These are phyloP conservation scores for Phaffia australis DNA, from an alignment of 768 basidiomycete species.

Conservation along the genomic window DNA sequence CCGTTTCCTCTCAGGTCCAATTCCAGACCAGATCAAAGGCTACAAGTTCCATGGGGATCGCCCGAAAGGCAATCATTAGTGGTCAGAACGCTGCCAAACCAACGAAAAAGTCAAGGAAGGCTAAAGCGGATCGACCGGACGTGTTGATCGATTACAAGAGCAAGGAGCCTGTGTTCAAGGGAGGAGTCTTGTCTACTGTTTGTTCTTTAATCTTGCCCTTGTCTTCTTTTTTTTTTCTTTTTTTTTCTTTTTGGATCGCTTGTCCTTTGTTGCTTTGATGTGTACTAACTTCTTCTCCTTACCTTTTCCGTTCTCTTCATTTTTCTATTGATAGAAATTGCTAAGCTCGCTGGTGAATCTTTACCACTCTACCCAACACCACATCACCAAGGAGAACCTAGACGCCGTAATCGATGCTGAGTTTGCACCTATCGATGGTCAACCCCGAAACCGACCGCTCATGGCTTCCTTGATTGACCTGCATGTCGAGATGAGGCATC, in stretches of 20 bases:
- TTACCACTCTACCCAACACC: conserved; percentile 6
- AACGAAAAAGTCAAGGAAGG: background rate
- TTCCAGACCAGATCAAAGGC: too few species aligned
- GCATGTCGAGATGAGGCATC: conserved; percentile 24
- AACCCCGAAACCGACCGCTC: conserved; percentile 9
- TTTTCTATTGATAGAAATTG: background rate
- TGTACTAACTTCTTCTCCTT: background rate
- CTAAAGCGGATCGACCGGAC: background rate
- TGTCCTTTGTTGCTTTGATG: background rate
- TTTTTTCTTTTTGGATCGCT: background rate
- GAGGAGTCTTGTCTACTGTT: conserved; percentile 7
- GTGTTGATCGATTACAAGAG: background rate
- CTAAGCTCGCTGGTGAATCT: conserved; percentile 7
- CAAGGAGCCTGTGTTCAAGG: conserved; percentile 4
- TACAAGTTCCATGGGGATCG: conserved; percentile 6
- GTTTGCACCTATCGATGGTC: conserved; percentile 2
- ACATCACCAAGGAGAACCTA: conserved; percentile 19
- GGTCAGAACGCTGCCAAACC: background rate
- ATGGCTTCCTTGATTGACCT: conserved; percentile 24
- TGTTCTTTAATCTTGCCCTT: background rate
- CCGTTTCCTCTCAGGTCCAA: too few species aligned
- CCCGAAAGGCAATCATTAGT: background rate
- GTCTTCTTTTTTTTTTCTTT: background rate
- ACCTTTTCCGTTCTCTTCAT: background rate
- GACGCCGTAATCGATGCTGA: conserved; percentile 17